Evolutionary conservation across 2,329 filamentous ascomycete genomes (phyloP), one percentile per base, ranked within the genome.

Genomic region (Colletotrichum endophyticum): DNA sequence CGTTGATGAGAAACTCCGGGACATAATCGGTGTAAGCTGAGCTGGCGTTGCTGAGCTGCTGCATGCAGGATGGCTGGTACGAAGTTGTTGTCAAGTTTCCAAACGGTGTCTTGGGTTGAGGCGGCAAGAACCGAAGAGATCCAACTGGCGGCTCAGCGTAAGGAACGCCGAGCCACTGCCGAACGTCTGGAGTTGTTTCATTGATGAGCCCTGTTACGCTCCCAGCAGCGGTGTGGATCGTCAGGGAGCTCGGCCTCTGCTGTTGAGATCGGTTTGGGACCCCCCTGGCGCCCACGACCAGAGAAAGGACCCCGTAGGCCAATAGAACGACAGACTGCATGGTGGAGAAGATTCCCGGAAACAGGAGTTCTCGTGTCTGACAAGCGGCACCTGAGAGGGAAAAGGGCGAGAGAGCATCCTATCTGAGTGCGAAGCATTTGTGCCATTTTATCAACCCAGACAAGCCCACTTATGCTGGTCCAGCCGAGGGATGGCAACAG

Each of bases 111-210:
- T 81, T 81, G 36, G 82, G 78, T 32, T 83, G 81, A 4, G 84
- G 82, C 1, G 85, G 83, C 36, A 82, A 80, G 77, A 84, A 86
- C 15, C 91, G 87, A 61, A 92, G 85, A 72, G 87, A 81, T 2
- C 87, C 89, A 28, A 90, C 83, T 0, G 91, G 91, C 32, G 91
- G 88, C 76, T 90, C 87, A 3, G 90, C 91, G 80, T 90, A 93
- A 0, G 91, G 91, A 13, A 93, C 82, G 34, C 82, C 84, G n/a
- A 84, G 80, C 70, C 70, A 73, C 32, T 68, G 63, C 3, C 70
- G 63, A n/a, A 73, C 70, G n/a, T 67, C 16, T 16, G 70, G 70
- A 13, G 70, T 28, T 8, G 63, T 73, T 19, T 69, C 39, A 19
- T 69, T 73, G 70, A 73, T 62, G 34, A 73, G 25, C 3, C 70